Conservation (phyloP, 495 filamentous ascomycete species). For the Penicillium ochrochloron region DNA sequence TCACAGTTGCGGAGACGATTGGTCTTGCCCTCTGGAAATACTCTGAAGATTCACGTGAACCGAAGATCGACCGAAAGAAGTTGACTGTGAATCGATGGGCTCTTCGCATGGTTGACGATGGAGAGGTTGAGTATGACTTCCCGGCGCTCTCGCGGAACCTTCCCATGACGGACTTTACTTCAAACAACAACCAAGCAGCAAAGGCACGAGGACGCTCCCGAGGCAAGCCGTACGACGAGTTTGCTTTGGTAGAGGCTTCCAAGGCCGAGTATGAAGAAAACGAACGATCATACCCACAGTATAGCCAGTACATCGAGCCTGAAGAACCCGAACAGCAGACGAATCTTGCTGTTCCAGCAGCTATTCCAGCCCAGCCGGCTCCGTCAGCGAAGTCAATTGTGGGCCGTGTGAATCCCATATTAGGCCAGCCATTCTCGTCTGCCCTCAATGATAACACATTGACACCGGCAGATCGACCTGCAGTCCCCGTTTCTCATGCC, state of each 20-base stretch:
- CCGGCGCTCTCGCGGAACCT: slow-evolving; percentile 80
- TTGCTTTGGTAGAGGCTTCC: slow-evolving; percentile 84
- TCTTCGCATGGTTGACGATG: slow-evolving; percentile 92
- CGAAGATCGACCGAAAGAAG: slow-evolving; percentile 67
- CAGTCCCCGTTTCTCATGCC: slow-evolving; percentile 57
- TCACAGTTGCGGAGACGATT: slow-evolving; percentile 88
- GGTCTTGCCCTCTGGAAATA: slow-evolving; percentile 89
- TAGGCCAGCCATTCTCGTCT: slow-evolving; percentile 55
- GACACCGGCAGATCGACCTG: slow-evolving; percentile 67
- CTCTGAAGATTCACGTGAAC: slow-evolving; percentile 77
- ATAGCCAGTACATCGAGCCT: slow-evolving; percentile 59
- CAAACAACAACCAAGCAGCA: slow-evolving; percentile 78
- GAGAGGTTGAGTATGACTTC: slow-evolving; percentile 95
- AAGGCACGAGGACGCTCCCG: slow-evolving; percentile 69
- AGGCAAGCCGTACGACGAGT: slow-evolving; percentile 90
- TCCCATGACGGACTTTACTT: slow-evolving; percentile 82
- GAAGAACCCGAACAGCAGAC: slow-evolving; percentile 44
- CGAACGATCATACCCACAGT: slow-evolving; percentile 72
- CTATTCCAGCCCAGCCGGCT: slow-evolving; percentile 27
- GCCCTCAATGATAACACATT: slow-evolving; percentile 59
- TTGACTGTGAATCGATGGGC: slow-evolving; percentile 91
- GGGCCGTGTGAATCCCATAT: slow-evolving; percentile 60
- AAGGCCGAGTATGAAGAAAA: slow-evolving; percentile 78
- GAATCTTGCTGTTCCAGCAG: slow-evolving; percentile 49
- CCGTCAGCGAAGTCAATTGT: slow-evolving; percentile 35